Conservation (phyloP, 2,329 filamentous ascomycete species). For the Parastagonospora nodorum region DNA sequence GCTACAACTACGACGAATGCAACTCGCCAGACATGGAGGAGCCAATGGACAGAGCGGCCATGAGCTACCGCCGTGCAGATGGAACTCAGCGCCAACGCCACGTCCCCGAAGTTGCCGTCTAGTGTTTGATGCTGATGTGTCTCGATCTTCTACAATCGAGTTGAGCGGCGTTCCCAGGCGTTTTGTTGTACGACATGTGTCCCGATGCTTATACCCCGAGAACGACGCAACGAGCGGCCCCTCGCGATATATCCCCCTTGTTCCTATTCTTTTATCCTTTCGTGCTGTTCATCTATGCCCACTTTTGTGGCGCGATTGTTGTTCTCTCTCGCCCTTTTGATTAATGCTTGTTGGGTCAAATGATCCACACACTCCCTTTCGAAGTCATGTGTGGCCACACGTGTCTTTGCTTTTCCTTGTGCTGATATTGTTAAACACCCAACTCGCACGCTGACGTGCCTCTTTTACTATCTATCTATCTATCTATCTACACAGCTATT, state of each 20-base stretch:
- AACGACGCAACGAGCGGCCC: not conserved
- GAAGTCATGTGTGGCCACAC: no score
- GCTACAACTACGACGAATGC: constrained; percentile 40
- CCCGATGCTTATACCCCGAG: not conserved
- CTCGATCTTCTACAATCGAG: not conserved
- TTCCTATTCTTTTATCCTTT: not conserved
- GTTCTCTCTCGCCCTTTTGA: not conserved
- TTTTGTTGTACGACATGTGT: not conserved
- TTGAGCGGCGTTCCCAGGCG: not conserved
- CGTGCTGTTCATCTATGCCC: not conserved
- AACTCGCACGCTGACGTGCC: no score
- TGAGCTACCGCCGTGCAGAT: constrained; percentile 55
- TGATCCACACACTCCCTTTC: no score
- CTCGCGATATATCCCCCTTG: not conserved
- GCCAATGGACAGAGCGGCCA: constrained; percentile 44
- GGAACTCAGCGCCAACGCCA: constrained; percentile 48
- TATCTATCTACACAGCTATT: no score
- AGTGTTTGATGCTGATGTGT: constrained; percentile 1
- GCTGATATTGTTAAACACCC: no score
- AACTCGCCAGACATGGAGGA: constrained; percentile 49
- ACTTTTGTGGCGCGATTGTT: not conserved
- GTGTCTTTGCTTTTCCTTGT: no score
- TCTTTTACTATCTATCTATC: no score
- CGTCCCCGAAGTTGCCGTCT: constrained; percentile 41
- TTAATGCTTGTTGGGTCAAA: not conserved